Base-by-base conservation (phyloP, 352 stramenopile genomes). In the Phytophthora pluvialis region DNA sequence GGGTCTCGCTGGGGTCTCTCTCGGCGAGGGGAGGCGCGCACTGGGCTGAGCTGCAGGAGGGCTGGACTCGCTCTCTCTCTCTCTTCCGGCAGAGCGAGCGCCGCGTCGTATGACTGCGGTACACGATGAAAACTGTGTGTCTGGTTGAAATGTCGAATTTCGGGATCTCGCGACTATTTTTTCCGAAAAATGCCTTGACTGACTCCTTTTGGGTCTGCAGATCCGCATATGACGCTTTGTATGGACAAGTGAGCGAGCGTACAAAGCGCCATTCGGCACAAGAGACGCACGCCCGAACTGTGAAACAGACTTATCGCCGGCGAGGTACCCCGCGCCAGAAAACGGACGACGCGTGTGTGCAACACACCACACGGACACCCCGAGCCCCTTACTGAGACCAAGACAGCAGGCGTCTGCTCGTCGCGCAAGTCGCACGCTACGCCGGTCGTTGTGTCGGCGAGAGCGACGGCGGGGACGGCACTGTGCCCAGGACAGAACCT, bases 31-130 rank as follows among this genome's bases (percentile, higher is more conserved):
- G 43, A 55, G 48, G 36, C 48, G 29, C 53, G 48, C 26, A 64
- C 49, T 52, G 54, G 13, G 26, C 44, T 52, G 45, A 57, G 44
- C 32, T 58, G 38, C 31, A 52, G 15, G 33, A 43, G 18, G 29
- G 9, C 49, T 68, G 25, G 31, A 35, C 44, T 59, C 31, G 35
- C 47, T 31, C 47, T 45, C 47, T 70, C 42, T 46, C 64, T 55
- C 49, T 55, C 49, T 57, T 55, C 47, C 33, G 57, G 50, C 36
- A 68, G 60, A 60, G 51, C 51, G 46, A 62, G 57, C 45, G 58
- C 60, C 16, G 60, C 45, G 65, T 73, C 65, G 59, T 70, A 60
- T 72, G 48, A 70, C 65, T 61, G 61, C 55, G 50, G 60, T 56
- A 66, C 39, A 58, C 57, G 43, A 60, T 29, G 44, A 62, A 62